Conservation (phyloP, 208 protist genomes). For the Wallacemonas sp. region DNA sequence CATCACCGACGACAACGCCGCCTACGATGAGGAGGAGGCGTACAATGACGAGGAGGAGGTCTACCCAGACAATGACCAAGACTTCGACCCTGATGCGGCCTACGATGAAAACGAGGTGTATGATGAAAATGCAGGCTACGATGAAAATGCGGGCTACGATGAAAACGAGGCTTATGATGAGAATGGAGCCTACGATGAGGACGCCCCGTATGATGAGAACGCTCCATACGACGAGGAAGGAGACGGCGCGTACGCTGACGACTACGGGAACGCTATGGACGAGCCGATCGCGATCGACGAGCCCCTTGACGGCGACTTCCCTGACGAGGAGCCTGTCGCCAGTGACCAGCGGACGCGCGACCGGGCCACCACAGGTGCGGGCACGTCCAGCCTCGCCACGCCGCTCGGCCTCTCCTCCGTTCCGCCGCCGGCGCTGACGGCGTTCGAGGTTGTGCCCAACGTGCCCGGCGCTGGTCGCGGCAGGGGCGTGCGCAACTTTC, state of each 20-base stretch:
- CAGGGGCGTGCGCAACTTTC: background rate
- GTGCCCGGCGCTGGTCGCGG: background rate
- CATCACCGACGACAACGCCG: background rate
- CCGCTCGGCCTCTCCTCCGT: constrained; percentile 3
- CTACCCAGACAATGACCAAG: background rate
- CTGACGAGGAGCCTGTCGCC: background rate
- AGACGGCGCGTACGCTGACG: constrained; percentile 28
- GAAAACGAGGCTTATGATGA: background rate
- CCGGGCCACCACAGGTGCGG: background rate
- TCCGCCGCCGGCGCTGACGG: constrained; percentile 1
- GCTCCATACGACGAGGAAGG: constrained; percentile 3
- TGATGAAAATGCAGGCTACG: background rate
- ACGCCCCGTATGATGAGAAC: background rate
- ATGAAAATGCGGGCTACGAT: background rate
- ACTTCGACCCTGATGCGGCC: too few relatives aligned
- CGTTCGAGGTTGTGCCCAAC: constrained; percentile 6
- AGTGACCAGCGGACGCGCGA: background rate
- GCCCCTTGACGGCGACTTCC: constrained; percentile 12
- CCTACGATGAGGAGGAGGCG: background rate
- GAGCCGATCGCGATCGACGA: constrained; percentile 6
- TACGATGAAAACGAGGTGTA: background rate
- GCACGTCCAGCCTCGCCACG: background rate
- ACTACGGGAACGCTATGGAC: constrained; percentile 11
- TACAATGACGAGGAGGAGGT: background rate
- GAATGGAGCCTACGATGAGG: background rate